Evolutionary conservation across 257 asterid species (phyloP).

Genomic region (Primulina huaijiensis): DNA sequence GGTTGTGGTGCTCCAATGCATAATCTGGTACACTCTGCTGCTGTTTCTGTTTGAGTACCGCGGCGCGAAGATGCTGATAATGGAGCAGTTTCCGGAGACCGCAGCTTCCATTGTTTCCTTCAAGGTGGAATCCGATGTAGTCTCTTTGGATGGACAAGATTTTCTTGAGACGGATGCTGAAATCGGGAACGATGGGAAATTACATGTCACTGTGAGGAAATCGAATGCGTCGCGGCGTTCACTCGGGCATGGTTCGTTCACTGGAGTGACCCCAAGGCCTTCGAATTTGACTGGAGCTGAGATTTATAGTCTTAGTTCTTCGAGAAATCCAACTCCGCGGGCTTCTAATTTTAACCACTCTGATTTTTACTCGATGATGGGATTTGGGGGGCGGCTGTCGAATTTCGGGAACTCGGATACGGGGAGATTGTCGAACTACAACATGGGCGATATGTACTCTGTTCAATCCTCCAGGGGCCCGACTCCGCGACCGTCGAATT

Average conservation of each 20-base stretch:
- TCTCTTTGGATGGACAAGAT: slow-evolving; percentile 20
- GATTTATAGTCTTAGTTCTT: slow-evolving; percentile 47
- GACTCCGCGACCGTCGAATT: slow-evolving; percentile 51
- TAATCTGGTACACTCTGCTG: slow-evolving; percentile 21
- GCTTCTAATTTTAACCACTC: slow-evolving; percentile 50
- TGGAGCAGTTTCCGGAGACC: slow-evolving; percentile 17
- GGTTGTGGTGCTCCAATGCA: slow-evolving; percentile 19
- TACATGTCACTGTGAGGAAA: slow-evolving; percentile 20
- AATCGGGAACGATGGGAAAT: slow-evolving; percentile 15
- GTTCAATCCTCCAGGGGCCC: slow-evolving; percentile 54
- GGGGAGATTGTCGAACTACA: slow-evolving; percentile 32
- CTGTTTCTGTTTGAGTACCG: slow-evolving; percentile 23
- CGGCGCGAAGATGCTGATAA: slow-evolving; percentile 15
- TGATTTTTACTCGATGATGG: slow-evolving; percentile 58
- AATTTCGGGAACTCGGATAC: slow-evolving; percentile 48
- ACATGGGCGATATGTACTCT: slow-evolving; percentile 43
- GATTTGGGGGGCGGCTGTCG: slow-evolving; percentile 47
- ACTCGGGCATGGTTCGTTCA: slow-evolving; percentile 16
- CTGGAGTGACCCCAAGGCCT: slow-evolving; percentile 43
- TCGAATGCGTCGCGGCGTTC: slow-evolving; percentile 21
- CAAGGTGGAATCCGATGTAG: slow-evolving; percentile 22
- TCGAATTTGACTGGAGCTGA: slow-evolving; percentile 58
- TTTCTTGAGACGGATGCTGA: slow-evolving; percentile 23
- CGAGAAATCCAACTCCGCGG: slow-evolving; percentile 51
- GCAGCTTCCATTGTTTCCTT: slow-evolving; percentile 17